phyloP scores from a whole-genome alignment of 1,284 basidiomycete species.

The Marasmius tenuissimus region DNA sequence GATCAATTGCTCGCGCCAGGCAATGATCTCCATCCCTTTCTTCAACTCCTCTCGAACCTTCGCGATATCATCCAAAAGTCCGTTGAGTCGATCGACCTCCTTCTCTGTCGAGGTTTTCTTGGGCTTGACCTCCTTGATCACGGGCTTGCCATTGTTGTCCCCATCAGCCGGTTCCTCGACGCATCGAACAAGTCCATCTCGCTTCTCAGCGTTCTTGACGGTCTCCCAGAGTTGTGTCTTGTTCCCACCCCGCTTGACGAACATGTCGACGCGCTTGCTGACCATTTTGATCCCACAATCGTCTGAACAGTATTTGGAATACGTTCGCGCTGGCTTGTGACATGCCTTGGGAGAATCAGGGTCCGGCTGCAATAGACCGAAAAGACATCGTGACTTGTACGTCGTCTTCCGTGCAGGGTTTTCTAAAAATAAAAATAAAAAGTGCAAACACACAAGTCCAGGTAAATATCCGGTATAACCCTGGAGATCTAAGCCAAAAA shows the following conservation, averaged over 20 bases:
- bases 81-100: conserved; percentile 52
- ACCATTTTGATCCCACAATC: conserved; percentile 74
- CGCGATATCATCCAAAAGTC: conserved; percentile 53
- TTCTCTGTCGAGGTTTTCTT: conserved; percentile 46
- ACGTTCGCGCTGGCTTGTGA: conserved; percentile 72
- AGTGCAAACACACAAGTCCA: conserved; percentile 6
- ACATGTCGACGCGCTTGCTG: conserved; percentile 58
- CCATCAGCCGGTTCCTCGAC: conserved; percentile 21
- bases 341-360: conserved; percentile 66
- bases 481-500: too few relatives aligned
- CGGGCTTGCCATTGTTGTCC: conserved; percentile 8
- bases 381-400: conserved; percentile 74
- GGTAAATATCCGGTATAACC: too few relatives aligned
- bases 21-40: conserved; percentile 62
- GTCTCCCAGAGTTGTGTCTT: conserved; percentile 66
- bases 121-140: conserved; percentile 27
- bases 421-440: conserved; percentile 38
- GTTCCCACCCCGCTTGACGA: conserved; percentile 59
- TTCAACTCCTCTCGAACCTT: conserved; percentile 61
- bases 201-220: conserved; percentile 63
- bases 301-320: conserved; percentile 85
- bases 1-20: conserved; percentile 67
- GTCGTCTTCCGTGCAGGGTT: conserved; percentile 67
- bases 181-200: conserved; percentile 65
- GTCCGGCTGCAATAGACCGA: conserved; percentile 59